Evolutionary conservation across 2,329 filamentous ascomycete genomes (phyloP).

Genomic region (Ophiostoma sp.): DNA sequence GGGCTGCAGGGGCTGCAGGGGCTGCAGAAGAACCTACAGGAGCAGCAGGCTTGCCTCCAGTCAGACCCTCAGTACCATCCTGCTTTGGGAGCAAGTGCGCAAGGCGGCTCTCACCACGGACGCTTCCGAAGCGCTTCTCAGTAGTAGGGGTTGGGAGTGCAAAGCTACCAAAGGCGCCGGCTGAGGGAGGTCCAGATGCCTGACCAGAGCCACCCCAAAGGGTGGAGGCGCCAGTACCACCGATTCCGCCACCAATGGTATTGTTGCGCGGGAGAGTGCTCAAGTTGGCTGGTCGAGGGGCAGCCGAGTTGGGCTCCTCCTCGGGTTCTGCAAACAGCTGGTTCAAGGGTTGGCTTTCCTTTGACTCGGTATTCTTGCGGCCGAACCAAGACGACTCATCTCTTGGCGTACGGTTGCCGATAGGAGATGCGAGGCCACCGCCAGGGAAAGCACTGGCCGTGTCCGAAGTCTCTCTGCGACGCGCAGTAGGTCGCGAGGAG

Average conservation of each 20-base stretch:
- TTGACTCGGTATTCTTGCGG: slow-evolving; percentile 51
- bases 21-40: not conserved
- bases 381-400: slow-evolving; percentile 60
- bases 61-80: slow-evolving; percentile 29
- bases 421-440: slow-evolving; percentile 55
- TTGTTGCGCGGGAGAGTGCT: slow-evolving; percentile 50
- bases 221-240: slow-evolving; percentile 35
- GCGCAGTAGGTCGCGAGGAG: slow-evolving; percentile 63
- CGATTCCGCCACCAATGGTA: slow-evolving; percentile 47
- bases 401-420: slow-evolving; percentile 50
- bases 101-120: slow-evolving; percentile 73
- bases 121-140: slow-evolving; percentile 70
- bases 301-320: slow-evolving; percentile 39
- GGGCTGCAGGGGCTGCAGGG: not conserved
- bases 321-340: slow-evolving; percentile 49
- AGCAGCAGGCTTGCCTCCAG: slow-evolving; percentile 2
- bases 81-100: slow-evolving; percentile 66
- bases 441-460: slow-evolving; percentile 54
- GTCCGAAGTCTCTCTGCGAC: slow-evolving; percentile 76
- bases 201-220: slow-evolving; percentile 45
- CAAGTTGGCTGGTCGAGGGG: slow-evolving; percentile 37
- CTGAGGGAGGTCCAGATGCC: slow-evolving; percentile 50
- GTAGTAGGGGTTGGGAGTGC: slow-evolving; percentile 57
- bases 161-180: slow-evolving; percentile 85
- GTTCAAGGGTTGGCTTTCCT: slow-evolving; percentile 39